Percentiles rank a stretch among this genome's conserved stretches.
phyloP scores from a whole-genome alignment of 2,329 filamentous ascomycete genomes.

The Colletotrichum scovillei region DNA sequence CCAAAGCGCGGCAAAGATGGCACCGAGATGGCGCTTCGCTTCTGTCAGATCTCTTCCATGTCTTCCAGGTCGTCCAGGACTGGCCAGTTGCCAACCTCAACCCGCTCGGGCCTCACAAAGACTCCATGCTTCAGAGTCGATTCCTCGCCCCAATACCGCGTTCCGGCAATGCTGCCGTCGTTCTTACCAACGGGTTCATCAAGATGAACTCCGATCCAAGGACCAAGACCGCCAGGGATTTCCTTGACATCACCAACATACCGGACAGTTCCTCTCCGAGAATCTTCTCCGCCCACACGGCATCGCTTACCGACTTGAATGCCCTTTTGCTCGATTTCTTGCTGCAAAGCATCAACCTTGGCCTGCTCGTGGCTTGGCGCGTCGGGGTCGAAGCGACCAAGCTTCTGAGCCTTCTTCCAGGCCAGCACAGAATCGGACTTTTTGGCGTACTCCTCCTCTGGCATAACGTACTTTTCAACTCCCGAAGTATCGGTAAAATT shows the following conservation, averaged over 20 bases:
- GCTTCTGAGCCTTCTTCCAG: constrained; percentile 94
- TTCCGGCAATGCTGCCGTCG: constrained; percentile 76
- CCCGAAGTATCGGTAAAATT: constrained; percentile 85
- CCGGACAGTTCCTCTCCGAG: constrained; percentile 74
- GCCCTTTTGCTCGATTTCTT: constrained; percentile 77
- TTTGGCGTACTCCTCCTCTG: constrained; percentile 85
- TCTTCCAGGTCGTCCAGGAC: constrained; percentile 79
- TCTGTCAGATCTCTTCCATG: constrained; percentile 76
- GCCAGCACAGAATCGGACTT: constrained; percentile 90
- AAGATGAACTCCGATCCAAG: constrained; percentile 80
- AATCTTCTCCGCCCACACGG: constrained; percentile 74
- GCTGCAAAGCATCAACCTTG: constrained; percentile 74
- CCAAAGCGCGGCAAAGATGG: constrained; percentile 15
- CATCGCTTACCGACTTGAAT: constrained; percentile 73
- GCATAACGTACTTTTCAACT: constrained; percentile 92
- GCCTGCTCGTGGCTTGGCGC: constrained; percentile 80
- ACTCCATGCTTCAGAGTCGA: constrained; percentile 78
- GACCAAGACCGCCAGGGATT: constrained; percentile 72
- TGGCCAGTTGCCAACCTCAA: constrained; percentile 81
- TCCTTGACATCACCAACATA: constrained; percentile 81
- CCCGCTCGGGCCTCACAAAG: constrained; percentile 81
- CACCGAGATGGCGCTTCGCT: constrained; percentile 8
- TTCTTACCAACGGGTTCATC: constrained; percentile 88
- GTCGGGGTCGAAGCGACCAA: constrained; percentile 94
- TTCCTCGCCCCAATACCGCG: constrained; percentile 76